A percentile compares a stretch with the other conserved stretches of the same genome.
Conservation (phyloP, 768 basidiomycete species). For the Agaricus blazei region DNA sequence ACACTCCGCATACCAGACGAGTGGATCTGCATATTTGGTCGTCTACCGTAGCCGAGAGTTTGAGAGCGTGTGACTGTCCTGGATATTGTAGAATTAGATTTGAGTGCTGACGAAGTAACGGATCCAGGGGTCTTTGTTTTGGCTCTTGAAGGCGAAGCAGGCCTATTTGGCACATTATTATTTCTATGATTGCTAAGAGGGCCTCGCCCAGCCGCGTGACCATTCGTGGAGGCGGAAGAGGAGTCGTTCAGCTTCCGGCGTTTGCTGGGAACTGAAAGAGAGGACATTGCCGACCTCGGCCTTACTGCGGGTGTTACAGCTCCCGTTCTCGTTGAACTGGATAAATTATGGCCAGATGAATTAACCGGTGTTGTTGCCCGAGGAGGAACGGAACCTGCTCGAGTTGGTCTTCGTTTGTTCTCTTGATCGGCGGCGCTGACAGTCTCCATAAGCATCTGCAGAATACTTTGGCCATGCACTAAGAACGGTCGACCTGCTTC, state of each 20-base stretch:
- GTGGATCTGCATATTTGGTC: constrained; percentile 30
- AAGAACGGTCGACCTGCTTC: constrained; percentile 70
- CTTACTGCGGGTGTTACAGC: constrained; percentile 63
- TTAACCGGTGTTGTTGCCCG: constrained; percentile 56
- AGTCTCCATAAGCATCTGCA: constrained; percentile 72
- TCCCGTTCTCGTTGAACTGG: constrained; percentile 26
- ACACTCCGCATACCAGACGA: constrained; percentile 12
- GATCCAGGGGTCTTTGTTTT: constrained; percentile 31
- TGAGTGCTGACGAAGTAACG: constrained; percentile 25
- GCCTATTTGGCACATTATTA: neutral
- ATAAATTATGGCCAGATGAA: constrained; percentile 31
- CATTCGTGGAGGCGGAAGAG: constrained; percentile 14
- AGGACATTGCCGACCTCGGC: constrained; percentile 39
- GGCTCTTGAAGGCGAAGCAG: constrained; percentile 47
- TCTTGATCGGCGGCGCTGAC: constrained; percentile 75
- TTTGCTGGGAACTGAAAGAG: constrained; percentile 56
- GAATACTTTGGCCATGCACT: constrained; percentile 78
- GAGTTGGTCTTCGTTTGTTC: constrained; percentile 54
- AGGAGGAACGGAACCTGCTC: constrained; percentile 56
- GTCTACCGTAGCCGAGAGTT: constrained; percentile 50
- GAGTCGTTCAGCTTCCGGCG: constrained; percentile 51
- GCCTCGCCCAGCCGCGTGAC: constrained; percentile 21
- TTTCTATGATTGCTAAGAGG: constrained; percentile 39
- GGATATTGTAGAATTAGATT: constrained; percentile 28
- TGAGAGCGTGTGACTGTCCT: constrained; percentile 48